These are phyloP conservation scores for Dacryopinax primogenitus DNA, from an alignment of 768 basidiomycete species.

Conservation along the genomic window DNA sequence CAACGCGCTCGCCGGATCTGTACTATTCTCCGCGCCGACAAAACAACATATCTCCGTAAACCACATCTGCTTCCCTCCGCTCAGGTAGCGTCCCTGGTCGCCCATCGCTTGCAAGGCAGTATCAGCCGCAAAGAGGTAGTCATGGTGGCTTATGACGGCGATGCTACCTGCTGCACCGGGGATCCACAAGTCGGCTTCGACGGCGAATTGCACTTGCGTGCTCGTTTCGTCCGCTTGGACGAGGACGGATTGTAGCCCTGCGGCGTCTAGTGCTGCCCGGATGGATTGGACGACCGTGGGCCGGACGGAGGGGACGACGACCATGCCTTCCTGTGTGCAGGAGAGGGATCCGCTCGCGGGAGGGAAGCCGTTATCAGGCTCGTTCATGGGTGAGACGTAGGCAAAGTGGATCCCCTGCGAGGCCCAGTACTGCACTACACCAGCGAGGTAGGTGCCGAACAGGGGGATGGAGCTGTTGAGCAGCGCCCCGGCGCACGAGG, in stretches of 20 bases:
- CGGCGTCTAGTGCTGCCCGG: constrained; percentile 26
- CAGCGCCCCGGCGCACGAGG: constrained; percentile 18
- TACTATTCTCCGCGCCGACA: constrained; percentile 14
- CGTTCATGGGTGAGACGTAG: constrained; percentile 36
- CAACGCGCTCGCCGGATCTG: constrained; percentile 17
- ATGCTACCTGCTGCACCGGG: constrained; percentile 23
- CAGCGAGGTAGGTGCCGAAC: constrained; percentile 34
- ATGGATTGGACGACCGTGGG: constrained; percentile 33
- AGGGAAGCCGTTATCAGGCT: constrained; percentile 25
- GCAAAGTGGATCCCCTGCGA: constrained; percentile 30
- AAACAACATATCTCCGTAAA: constrained; percentile 24
- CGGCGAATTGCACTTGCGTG: constrained; percentile 17
- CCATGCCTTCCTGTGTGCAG: constrained; percentile 39
- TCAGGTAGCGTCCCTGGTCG: constrained; percentile 14
- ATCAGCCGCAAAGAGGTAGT: constrained; percentile 37
- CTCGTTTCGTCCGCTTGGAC: constrained; percentile 36
- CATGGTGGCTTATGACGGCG: constrained; percentile 33
- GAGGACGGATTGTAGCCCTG: constrained; percentile 27
- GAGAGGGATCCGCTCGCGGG: constrained; percentile 26
- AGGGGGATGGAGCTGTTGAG: constrained; percentile 24
- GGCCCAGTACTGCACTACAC: constrained; percentile 33
- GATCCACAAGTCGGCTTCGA: constrained; percentile 19
- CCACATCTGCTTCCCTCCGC: constrained; percentile 19
- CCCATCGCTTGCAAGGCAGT: constrained; percentile 16
- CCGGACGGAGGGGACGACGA: constrained; percentile 32